Percentiles rank a stretch among this genome's conserved stretches.
These are phyloP conservation scores for Serendipita indica DNA, from an alignment of 768 basidiomycete species.

Conservation along the genomic window DNA sequence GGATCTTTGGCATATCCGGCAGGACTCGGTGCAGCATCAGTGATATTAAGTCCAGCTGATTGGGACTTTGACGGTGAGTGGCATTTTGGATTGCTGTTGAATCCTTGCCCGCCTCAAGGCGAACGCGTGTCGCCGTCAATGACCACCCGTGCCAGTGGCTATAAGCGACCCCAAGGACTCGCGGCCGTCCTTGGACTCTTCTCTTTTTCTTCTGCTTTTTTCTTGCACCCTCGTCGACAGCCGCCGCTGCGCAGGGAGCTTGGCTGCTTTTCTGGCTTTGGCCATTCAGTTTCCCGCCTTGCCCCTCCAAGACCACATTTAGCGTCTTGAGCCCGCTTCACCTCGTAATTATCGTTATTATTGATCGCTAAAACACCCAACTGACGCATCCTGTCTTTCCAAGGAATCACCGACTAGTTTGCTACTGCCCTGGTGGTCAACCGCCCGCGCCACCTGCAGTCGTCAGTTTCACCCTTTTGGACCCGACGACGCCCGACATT, in stretches of 20 bases:
- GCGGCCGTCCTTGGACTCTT: neutral
- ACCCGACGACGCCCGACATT: too few relatives aligned
- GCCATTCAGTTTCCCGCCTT: too few relatives aligned
- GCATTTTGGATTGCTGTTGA: neutral
- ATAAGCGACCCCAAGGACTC: neutral
- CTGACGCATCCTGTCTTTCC: neutral
- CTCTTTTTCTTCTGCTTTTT: neutral
- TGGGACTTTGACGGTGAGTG: too few relatives aligned
- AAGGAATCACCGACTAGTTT: neutral
- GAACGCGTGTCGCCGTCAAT: neutral
- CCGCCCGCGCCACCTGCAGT: neutral
- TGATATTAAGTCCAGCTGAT: too few relatives aligned
- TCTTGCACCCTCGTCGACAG: neutral
- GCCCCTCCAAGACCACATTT: too few relatives aligned
- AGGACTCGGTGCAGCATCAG: too few relatives aligned
- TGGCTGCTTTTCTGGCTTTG: too few relatives aligned
- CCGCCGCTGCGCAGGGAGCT: neutral
- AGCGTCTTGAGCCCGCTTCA: too few relatives aligned
- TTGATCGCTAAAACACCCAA: too few relatives aligned
- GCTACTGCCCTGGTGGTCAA: slow-evolving; percentile 3
- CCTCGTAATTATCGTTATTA: neutral
- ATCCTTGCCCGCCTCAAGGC: slow-evolving; percentile 5
- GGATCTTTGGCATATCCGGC: too few relatives aligned
- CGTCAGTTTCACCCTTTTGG: too few relatives aligned
- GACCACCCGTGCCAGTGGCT: neutral